These are phyloP conservation scores for Rhodotorula sp. DNA, from an alignment of 1,284 basidiomycete genomes.

Conservation along the genomic window DNA sequence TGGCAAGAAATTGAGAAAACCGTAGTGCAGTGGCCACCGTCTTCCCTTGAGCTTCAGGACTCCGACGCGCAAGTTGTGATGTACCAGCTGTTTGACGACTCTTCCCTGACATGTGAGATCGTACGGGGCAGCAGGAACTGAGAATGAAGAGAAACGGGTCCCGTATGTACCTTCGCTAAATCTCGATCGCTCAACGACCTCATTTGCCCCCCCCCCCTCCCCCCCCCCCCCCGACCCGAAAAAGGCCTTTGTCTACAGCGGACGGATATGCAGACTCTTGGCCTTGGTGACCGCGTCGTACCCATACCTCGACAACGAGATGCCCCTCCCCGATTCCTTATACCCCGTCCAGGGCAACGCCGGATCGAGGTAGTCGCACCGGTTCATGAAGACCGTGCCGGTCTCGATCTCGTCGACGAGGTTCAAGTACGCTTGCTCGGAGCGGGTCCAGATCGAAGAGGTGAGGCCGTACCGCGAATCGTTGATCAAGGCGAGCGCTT, in stretches of 20 bases:
- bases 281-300: constrained; percentile 74
- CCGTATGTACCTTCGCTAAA: no score
- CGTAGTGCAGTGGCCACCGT: no score
- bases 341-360: constrained; percentile 90
- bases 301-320: constrained; percentile 83
- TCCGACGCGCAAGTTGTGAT: no score
- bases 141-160: no score
- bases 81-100: no score
- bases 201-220: no score
- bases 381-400: constrained; percentile 89
- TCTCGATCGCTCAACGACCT: no score
- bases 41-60: no score
- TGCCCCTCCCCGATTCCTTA: constrained; percentile 85
- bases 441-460: constrained; percentile 85
- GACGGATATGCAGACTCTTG: constrained; percentile 64
- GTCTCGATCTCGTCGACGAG: constrained; percentile 74
- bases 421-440: constrained; percentile 63
- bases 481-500: constrained; percentile 87
- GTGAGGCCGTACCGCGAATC: constrained; percentile 94
- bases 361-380: constrained; percentile 81
- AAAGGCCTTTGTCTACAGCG: not conserved
- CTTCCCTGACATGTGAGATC: no score
- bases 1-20: no score
- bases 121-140: no score
- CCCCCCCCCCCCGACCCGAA: no score